Conservation (phyloP, 2,329 filamentous ascomycete genomes). For the Aaosphaeria arxii region DNA sequence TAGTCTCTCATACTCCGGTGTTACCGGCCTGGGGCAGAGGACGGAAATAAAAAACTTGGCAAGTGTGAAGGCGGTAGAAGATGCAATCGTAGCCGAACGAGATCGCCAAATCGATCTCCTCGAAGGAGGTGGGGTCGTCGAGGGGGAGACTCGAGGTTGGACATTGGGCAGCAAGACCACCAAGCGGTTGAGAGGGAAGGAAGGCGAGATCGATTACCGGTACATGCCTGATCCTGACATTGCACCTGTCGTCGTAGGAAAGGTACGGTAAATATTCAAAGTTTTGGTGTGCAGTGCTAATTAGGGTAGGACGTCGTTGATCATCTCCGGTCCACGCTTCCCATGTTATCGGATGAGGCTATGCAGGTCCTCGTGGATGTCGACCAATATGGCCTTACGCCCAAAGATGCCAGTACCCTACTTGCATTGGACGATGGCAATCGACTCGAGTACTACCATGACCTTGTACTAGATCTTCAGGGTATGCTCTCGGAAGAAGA, state of each 20-base stretch:
- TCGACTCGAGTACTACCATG: conserved; percentile 77
- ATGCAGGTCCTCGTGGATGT: conserved; percentile 59
- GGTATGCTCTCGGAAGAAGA: conserved; percentile 27
- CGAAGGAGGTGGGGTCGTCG: conserved; percentile 69
- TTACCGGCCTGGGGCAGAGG: conserved; percentile 70
- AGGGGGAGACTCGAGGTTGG: conserved; percentile 92
- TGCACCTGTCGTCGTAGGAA: conserved; percentile 70
- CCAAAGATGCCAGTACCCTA: conserved; percentile 81
- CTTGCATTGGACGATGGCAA: conserved; percentile 74
- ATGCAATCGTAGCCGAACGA: conserved; percentile 87
- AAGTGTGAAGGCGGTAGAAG: conserved; percentile 91
- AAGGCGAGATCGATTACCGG: conserved; percentile 94
- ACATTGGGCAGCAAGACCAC: conserved; percentile 81
- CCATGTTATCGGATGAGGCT: conserved; percentile 69
- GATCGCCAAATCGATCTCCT: conserved; percentile 82
- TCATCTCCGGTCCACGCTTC: conserved; percentile 62
- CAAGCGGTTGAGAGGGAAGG: conserved; percentile 79
- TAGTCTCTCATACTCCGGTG: conserved; percentile 53
- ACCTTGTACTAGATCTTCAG: conserved; percentile 49
- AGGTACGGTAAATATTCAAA: conserved; percentile 24
- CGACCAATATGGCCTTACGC: conserved; percentile 62
- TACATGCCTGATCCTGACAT: conserved; percentile 99
- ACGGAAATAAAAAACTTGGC: conserved; percentile 98
- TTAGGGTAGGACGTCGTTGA: conserved; percentile 57
- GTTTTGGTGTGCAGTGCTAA: conserved; percentile 5